These are phyloP conservation scores for Candida boidinii DNA, from an alignment of 805 yeast genomes.

Conservation along the genomic window DNA sequence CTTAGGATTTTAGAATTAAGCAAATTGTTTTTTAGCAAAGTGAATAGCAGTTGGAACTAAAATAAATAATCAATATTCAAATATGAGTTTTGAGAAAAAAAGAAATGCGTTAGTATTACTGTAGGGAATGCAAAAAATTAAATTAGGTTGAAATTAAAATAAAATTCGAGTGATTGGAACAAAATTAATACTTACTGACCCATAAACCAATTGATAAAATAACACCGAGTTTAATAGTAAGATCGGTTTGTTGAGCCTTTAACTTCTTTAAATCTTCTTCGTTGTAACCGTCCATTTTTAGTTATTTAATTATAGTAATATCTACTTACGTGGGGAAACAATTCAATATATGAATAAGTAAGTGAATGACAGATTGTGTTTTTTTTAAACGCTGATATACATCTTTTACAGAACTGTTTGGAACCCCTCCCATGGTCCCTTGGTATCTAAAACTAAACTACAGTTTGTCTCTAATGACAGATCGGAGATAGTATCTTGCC, in stretches of 20 bases:
- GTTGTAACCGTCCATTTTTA: constrained; percentile 20
- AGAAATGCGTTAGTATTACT: too few relatives aligned
- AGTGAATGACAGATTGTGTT: too few relatives aligned
- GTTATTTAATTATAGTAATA: background rate
- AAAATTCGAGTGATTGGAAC: constrained; percentile 4
- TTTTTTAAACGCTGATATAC: too few relatives aligned
- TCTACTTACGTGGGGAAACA: background rate
- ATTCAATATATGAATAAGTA: background rate
- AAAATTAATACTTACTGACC: too few relatives aligned
- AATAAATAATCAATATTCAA: background rate
- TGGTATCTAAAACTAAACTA: too few relatives aligned
- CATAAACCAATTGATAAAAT: constrained; percentile 59
- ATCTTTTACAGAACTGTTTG: too few relatives aligned
- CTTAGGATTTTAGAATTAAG: too few relatives aligned
- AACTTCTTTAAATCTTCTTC: constrained; percentile 57
- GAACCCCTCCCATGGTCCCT: too few relatives aligned
- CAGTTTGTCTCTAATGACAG: too few relatives aligned
- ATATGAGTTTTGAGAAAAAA: background rate
- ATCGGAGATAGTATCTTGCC: too few relatives aligned
- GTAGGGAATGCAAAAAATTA: too few relatives aligned
- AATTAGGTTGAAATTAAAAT: background rate
- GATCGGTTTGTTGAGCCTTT: constrained; percentile 54
- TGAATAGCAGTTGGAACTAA: constrained; percentile 45
- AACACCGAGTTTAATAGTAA: constrained; percentile 53
- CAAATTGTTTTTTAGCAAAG: constrained; percentile 41